Percentiles rank a stretch among this genome's conserved stretches.
These are phyloP conservation scores for Epichloe brachyelytri DNA, from an alignment of 2,329 filamentous ascomycete genomes.

Conservation along the genomic window DNA sequence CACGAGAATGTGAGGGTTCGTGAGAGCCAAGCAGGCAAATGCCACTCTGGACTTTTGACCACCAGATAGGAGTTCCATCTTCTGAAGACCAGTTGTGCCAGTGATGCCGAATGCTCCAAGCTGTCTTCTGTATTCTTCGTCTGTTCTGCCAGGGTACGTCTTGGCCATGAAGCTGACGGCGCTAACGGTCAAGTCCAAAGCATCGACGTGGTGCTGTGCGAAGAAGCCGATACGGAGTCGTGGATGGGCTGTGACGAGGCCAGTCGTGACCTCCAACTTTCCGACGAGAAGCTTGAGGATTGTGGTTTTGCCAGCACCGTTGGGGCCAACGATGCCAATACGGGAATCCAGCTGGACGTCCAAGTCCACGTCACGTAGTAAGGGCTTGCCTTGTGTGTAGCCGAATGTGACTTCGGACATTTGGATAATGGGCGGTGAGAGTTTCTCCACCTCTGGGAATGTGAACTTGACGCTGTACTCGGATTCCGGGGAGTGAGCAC, in stretches of 20 bases:
- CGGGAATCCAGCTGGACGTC: slow-evolving; percentile 96
- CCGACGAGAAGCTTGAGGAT: slow-evolving; percentile 96
- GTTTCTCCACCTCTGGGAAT: slow-evolving; percentile 94
- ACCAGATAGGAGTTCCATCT: slow-evolving; percentile 87
- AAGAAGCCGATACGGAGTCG: slow-evolving; percentile 91
- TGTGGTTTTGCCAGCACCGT: slow-evolving; percentile 97
- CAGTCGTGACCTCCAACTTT: slow-evolving; percentile 61
- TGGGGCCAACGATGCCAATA: slow-evolving; percentile 97
- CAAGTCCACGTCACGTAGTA: slow-evolving; percentile 79
- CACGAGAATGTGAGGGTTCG: slow-evolving; percentile 92
- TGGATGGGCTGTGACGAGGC: slow-evolving; percentile 78
- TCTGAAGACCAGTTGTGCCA: slow-evolving; percentile 90
- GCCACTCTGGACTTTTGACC: slow-evolving; percentile 97
- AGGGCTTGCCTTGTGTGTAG: slow-evolving; percentile 64
- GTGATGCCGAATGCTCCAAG: slow-evolving; percentile 84
- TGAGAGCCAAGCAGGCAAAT: slow-evolving; percentile 88
- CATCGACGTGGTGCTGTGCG: slow-evolving; percentile 96
- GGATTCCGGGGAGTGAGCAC: slow-evolving; percentile 79
- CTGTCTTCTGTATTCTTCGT: slow-evolving; percentile 94
- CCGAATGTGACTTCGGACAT: slow-evolving; percentile 90
- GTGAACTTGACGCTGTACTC: slow-evolving; percentile 96
- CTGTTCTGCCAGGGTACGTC: slow-evolving; percentile 76
- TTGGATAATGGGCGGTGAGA: slow-evolving; percentile 94
- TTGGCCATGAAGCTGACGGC: slow-evolving; percentile 96
- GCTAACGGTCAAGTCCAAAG: slow-evolving; percentile 75